A percentile compares a stretch with the other conserved stretches of the same genome.
phyloP scores from a whole-genome alignment of 441 rosid species.

The Biscutella laevigata region DNA sequence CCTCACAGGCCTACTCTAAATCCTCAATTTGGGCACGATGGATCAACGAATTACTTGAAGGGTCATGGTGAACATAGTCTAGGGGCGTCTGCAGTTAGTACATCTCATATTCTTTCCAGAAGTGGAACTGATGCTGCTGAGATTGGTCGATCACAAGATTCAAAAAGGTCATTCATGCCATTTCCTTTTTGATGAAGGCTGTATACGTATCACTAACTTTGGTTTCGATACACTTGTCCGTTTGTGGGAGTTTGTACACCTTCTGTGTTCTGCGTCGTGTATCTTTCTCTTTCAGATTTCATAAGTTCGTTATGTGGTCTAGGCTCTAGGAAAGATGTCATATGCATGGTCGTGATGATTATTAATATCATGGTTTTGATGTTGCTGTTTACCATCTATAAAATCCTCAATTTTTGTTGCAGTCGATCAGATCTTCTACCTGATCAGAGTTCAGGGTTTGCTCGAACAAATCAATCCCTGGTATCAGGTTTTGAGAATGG shows the following conservation, averaged over 20 bases:
- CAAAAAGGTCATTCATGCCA: slow-evolving; percentile 42
- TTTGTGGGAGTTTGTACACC: neutral
- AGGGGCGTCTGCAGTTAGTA: slow-evolving; percentile 32
- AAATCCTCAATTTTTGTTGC: slow-evolving; percentile 21
- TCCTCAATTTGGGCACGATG: slow-evolving; percentile 40
- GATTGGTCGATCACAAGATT: slow-evolving; percentile 48
- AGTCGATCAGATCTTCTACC: slow-evolving; percentile 30
- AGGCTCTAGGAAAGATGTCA: slow-evolving; percentile 6
- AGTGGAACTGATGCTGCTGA: slow-evolving; percentile 46
- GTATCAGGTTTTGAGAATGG: slow-evolving; percentile 28
- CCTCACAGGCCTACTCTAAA: slow-evolving; percentile 38
- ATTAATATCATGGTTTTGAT: slow-evolving; percentile 1
- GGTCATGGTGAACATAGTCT: slow-evolving; percentile 34
- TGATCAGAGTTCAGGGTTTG: slow-evolving; percentile 23
- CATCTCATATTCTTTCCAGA: slow-evolving; percentile 52
- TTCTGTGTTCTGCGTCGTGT: slow-evolving; percentile 13
- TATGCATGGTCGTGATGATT: neutral
- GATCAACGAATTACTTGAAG: slow-evolving; percentile 27
- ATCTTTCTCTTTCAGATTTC: slow-evolving; percentile 7
- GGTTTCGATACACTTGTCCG: neutral
- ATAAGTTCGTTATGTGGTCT: neutral
- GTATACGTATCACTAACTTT: neutral
- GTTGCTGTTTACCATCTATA: neutral
- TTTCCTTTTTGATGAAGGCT: slow-evolving; percentile 30
- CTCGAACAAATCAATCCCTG: slow-evolving; percentile 27